Evolutionary conservation across 768 basidiomycete genomes (phyloP), one percentile per base, ranked within the genome.

Genomic region (Podaxis sp.): DNA sequence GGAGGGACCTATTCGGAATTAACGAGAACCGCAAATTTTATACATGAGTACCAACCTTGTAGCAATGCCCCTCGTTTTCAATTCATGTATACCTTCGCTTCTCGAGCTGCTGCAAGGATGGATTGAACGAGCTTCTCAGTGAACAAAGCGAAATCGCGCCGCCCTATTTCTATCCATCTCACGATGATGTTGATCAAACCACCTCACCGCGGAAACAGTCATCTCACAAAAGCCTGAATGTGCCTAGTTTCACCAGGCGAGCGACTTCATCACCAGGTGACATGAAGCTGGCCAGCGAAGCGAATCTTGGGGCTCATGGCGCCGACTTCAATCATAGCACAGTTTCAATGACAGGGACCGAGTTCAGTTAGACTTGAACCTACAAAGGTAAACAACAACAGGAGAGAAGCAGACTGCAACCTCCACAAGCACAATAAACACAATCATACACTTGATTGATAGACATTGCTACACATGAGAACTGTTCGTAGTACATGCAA

Each of bases 1-100:
- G 96, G 68, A 82, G 81, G 66, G 90, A 95, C 69, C 81, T 98
- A 51, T 99, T 96, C 68, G 96, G 96, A 15, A 75, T 81, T 38
- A 98, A 98, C 75, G 83, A 86, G 75, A 98, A 96, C 79, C 87
- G 96, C 70, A 95, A 93, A 74, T 96, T 96, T 82, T 91, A 87
- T 75, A 88, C 87, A 72, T 92, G 73, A 75, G 33, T 17, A 52
- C 60, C 46, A n/a, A 30, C 44, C 57, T 33, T 61, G 59, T 61
- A 61, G 26, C 40, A 56, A 11, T 24, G 8, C 17, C 15, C 39
- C 22, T 48, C 52, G 48, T 38, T 33, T 46, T 44, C 26, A 61
- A 52, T 60, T 38, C 54, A 54, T 49, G 33, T 38, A 39, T 48
- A 62, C 52, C 39, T 46, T 30, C 22, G 7, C 40, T 62, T 13